Percentiles rank a stretch among this genome's conserved stretches.
These are phyloP conservation scores for Vigna angularis DNA, from an alignment of 306 rosid genomes.

Conservation along the genomic window DNA sequence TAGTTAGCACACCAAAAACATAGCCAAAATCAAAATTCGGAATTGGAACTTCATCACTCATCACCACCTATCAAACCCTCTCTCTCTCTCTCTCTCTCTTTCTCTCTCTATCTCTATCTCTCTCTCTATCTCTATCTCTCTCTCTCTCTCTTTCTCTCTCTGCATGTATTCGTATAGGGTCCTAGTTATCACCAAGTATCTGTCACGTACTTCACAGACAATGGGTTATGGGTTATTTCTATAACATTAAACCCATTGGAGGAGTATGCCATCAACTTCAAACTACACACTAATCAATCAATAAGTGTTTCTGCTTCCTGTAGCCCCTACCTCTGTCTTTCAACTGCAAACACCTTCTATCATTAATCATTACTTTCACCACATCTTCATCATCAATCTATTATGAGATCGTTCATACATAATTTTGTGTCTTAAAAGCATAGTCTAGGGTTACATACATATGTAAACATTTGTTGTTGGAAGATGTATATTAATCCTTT, in stretches of 20 bases:
- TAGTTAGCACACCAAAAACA: constrained; percentile 13
- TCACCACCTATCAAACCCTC: background rate
- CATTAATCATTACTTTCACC: background rate
- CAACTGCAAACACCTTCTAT: background rate
- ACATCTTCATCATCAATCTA: too few species aligned
- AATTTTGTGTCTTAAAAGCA: too few species aligned
- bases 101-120: too few species aligned
- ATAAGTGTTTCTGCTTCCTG: background rate
- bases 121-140: too few species aligned
- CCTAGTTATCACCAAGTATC: background rate
- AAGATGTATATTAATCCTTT: background rate
- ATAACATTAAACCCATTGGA: background rate
- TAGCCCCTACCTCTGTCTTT: background rate
- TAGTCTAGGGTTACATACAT: too few species aligned
- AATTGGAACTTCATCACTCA: background rate
- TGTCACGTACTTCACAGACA: constrained; percentile 13
- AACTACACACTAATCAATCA: background rate
- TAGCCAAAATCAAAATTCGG: background rate
- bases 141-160: too few species aligned
- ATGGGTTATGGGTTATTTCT: constrained; percentile 4
- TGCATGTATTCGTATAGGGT: background rate
- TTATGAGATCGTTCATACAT: too few species aligned
- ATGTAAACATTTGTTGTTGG: background rate
- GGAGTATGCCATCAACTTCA: background rate
- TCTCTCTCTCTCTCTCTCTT: too few species aligned